Evolutionary conservation across 805 yeast genomes (phyloP).

Genomic region (Starmerella bombicola): DNA sequence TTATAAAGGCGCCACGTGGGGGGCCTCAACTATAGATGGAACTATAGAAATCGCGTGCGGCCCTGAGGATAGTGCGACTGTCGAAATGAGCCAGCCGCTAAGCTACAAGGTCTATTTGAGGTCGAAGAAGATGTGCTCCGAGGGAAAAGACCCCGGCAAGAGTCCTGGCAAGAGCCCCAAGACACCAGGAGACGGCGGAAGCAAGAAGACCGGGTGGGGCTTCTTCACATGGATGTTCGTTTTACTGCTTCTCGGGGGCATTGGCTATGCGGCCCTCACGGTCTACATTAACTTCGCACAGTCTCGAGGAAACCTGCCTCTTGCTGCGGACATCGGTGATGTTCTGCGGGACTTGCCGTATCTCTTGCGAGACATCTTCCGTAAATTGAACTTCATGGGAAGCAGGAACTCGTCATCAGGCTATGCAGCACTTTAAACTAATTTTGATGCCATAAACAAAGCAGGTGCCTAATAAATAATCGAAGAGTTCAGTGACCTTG

Average conservation of each 20-base stretch:
- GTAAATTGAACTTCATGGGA: conserved; percentile 56
- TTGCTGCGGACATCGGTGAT: conserved; percentile 33
- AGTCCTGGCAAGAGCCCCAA: background rate
- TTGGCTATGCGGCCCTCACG: conserved; percentile 58
- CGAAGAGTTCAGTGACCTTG: background rate
- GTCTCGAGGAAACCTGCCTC: conserved; percentile 53
- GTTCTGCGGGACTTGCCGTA: conserved; percentile 54
- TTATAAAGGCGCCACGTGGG: conserved; percentile 55
- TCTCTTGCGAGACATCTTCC: conserved; percentile 60
- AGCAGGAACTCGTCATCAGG: conserved; percentile 57
- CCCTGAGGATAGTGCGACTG: too few species aligned
- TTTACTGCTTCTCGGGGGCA: conserved; percentile 54
- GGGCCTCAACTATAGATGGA: conserved; percentile 35
- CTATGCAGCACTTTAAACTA: conserved; percentile 68
- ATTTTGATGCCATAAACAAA: too few species aligned
- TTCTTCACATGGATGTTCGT: conserved; percentile 75
- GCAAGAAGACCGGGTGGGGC: conserved; percentile 39
- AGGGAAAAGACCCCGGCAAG: too few species aligned
- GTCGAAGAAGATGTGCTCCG: too few species aligned
- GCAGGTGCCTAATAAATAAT: background rate
- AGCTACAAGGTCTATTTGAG: too few species aligned
- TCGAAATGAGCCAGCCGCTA: too few species aligned
- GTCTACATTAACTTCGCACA: conserved; percentile 67
- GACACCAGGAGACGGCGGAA: background rate
- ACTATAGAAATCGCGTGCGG: conserved; percentile 14